Percentiles rank a stretch among this genome's conserved stretches.
Evolutionary conservation across 495 filamentous ascomycete species (phyloP).

Genomic region (Tuber umbilicatum): DNA sequence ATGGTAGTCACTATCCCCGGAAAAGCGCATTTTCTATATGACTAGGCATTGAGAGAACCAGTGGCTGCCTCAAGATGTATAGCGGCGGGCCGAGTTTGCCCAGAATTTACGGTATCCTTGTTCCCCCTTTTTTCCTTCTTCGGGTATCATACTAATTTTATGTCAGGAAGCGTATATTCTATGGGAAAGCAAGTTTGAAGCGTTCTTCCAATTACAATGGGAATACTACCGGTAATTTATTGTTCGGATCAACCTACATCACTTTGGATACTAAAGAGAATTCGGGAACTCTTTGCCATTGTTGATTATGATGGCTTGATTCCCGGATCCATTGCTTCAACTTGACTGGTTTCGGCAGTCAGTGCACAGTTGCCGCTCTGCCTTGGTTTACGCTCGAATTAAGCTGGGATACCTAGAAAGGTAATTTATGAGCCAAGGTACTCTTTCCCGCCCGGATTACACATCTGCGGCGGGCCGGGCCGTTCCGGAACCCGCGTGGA

Average conservation of each 20-base stretch:
- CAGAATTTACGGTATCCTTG: too few relatives aligned
- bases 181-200: neutral
- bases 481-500: conserved; percentile 1
- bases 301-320: neutral
- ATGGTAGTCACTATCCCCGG: too few relatives aligned
- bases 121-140: neutral
- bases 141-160: neutral
- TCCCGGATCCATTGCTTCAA: neutral
- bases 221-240: too few relatives aligned
- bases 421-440: neutral
- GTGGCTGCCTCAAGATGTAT: too few relatives aligned
- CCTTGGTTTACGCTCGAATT: neutral
- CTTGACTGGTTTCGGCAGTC: neutral
- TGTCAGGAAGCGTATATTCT: neutral
- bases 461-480: conserved; percentile 1
- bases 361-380: neutral
- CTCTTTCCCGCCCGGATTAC: neutral
- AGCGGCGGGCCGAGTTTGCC: too few relatives aligned
- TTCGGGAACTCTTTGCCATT: neutral
- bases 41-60: too few relatives aligned
- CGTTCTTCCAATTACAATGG: neutral
- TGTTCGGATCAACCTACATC: neutral
- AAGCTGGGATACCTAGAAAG: neutral
- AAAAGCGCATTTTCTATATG: too few relatives aligned
- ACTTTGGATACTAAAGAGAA: neutral